These are phyloP conservation scores for Hura crepitans DNA, from an alignment of 441 rosid species.

Conservation along the genomic window DNA sequence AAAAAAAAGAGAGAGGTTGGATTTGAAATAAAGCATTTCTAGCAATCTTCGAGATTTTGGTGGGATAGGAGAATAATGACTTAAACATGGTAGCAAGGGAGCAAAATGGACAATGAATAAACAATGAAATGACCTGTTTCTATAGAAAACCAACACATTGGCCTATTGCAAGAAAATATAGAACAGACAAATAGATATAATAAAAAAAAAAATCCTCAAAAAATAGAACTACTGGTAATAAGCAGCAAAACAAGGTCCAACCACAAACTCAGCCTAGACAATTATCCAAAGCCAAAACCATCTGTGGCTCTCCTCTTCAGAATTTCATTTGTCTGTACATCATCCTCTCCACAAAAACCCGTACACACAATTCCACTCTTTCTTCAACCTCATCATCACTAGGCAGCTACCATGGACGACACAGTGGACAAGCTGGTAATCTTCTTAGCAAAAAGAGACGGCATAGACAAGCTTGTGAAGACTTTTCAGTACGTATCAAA, in stretches of 20 bases:
- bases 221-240: not conserved
- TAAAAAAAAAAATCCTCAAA: not conserved
- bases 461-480: slow-evolving; percentile 96
- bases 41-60: too few species aligned
- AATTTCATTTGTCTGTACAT: not conserved
- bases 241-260: slow-evolving; percentile 17
- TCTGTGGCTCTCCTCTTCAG: slow-evolving; percentile 32
- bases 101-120: too few species aligned
- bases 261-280: slow-evolving; percentile 5
- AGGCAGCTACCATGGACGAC: slow-evolving; percentile 44
- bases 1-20: too few species aligned
- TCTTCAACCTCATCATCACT: slow-evolving; percentile 12
- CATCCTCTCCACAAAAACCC: slow-evolving; percentile 4
- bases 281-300: slow-evolving; percentile 26
- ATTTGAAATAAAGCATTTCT: too few species aligned
- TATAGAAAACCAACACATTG: too few species aligned
- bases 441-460: slow-evolving; percentile 89
- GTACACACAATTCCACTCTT: slow-evolving; percentile 9
- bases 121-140: too few species aligned
- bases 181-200: not conserved
- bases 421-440: slow-evolving; percentile 78
- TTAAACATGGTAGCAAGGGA: too few species aligned
- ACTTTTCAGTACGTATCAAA: slow-evolving; percentile 93
- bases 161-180: not conserved
- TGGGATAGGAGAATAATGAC: too few species aligned